Conservation (phyloP, 108 stramenopile genomes). For the Skeletonema menzelii region DNA sequence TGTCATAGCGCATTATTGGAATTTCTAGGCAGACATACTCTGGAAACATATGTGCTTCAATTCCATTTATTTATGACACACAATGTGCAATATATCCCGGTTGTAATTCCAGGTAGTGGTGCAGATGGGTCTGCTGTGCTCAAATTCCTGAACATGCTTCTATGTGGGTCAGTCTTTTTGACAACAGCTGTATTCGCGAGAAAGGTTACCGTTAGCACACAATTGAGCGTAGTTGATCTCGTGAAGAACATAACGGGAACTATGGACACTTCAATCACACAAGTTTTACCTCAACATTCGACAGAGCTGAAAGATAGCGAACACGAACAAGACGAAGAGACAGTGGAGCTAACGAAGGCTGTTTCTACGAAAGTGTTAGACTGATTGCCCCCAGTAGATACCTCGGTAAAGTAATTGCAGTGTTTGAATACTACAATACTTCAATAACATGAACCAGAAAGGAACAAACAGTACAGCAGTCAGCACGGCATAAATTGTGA, state of each 20-base stretch:
- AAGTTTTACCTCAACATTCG: conserved; percentile 3
- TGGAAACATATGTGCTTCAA: conserved; percentile 95
- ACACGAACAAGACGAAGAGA: not conserved
- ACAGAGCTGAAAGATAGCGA: not conserved
- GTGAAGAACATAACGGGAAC: conserved; percentile 36
- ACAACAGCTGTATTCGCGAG: conserved; percentile 57
- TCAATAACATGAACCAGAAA: no score
- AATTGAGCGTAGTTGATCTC: conserved; percentile 52
- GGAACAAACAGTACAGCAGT: no score
- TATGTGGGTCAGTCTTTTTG: conserved; percentile 61
- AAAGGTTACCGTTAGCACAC: conserved; percentile 61
- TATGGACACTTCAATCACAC: not conserved
- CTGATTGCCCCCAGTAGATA: no score
- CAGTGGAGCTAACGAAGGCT: not conserved
- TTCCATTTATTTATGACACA: conserved; percentile 91
- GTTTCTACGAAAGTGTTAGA: not conserved
- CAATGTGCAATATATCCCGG: conserved; percentile 72
- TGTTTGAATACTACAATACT: no score
- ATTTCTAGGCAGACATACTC: conserved; percentile 86
- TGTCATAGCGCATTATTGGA: conserved; percentile 73
- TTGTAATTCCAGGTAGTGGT: conserved; percentile 63
- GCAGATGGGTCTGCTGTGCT: conserved; percentile 47
- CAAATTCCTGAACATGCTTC: conserved; percentile 61
- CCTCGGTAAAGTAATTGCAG: no score
- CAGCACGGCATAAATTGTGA: no score